Percentiles rank a stretch among this genome's conserved stretches.
Conservation (phyloP, 257 asterid genomes). For the Solanum sejunctum region DNA sequence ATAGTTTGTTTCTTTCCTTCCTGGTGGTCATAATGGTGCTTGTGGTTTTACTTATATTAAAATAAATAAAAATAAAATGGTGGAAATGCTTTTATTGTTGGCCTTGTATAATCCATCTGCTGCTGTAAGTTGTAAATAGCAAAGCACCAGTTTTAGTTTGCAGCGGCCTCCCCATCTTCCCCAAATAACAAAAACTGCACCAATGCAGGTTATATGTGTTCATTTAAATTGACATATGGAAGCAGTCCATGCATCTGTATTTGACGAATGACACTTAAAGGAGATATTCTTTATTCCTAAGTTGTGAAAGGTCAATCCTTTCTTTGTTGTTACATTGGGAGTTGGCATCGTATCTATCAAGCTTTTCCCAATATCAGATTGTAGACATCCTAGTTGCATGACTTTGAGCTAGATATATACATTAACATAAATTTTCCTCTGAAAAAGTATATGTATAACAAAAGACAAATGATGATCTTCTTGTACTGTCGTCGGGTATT, state of each 20-base stretch:
- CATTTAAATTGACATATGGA: background rate
- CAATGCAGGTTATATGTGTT: background rate
- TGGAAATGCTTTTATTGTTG: background rate
- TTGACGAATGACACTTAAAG: background rate
- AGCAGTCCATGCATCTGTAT: background rate
- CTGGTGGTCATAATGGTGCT: background rate
- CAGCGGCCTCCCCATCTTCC: background rate
- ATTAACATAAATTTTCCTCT: background rate
- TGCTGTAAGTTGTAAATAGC: background rate
- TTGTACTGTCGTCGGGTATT: background rate
- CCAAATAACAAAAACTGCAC: background rate
- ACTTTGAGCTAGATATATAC: background rate
- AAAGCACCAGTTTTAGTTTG: background rate
- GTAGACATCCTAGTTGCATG: background rate
- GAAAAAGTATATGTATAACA: background rate
- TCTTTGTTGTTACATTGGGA: background rate
- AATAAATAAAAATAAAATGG: background rate
- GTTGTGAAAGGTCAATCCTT: background rate
- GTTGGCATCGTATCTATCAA: background rate
- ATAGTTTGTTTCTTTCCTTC: background rate
- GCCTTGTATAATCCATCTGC: background rate
- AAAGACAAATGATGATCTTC: background rate
- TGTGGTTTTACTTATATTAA: background rate
- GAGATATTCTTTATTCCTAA: background rate
- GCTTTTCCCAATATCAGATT: background rate